Evolutionary conservation across 805 yeast genomes (phyloP), one percentile per base, ranked within the genome.

Genomic region (Spathaspora gorwiae): DNA sequence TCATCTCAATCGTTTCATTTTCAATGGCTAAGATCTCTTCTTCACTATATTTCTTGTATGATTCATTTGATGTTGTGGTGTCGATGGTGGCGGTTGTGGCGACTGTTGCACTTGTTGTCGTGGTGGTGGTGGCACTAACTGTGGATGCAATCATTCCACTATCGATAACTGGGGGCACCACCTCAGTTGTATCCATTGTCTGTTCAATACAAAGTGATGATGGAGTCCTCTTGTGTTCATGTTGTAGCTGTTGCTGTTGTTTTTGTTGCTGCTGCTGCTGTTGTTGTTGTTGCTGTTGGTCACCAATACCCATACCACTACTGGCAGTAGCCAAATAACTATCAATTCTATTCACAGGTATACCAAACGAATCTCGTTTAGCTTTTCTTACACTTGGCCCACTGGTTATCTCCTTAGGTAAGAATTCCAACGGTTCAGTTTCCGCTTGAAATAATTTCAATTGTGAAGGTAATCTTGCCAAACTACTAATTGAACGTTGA

Each of bases 391-490:
- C 65, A 46, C 73, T 67, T 41, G 59, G 66, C 34, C 63, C 55
- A 11, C 75, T 59, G 15, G 60, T 54, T 1, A 71, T 54, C 33
- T 44, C 47, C 31, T 39, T 30, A 7, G 47, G 47, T 13, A 43
- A 44, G 35, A 39, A 44, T 33, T 44, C 47, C 26, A 44, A 34
- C n/a, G 39, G 36, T 33, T 42, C 48, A 19, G 34, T 34, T 19
- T 57, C 49, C 29, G 68, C 68, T 1, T 68, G 64, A 30, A 79
- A 66, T 9, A 81, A 61, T 34, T 71, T 70, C 54, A 81, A 57
- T 56, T 82, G 87, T 0, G 85, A 79, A 0, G 87, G 87, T 41
- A 77, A 60, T 5, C 32, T 29, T 9, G 37, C 24, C 19, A 26
- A 27, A 29, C 12, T 15, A 24, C 12, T 35, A 9, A 11, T 11